Percentiles rank a stretch among this genome's conserved stretches.
Conservation (phyloP, 768 basidiomycete species). For the Mycena vitilis region DNA sequence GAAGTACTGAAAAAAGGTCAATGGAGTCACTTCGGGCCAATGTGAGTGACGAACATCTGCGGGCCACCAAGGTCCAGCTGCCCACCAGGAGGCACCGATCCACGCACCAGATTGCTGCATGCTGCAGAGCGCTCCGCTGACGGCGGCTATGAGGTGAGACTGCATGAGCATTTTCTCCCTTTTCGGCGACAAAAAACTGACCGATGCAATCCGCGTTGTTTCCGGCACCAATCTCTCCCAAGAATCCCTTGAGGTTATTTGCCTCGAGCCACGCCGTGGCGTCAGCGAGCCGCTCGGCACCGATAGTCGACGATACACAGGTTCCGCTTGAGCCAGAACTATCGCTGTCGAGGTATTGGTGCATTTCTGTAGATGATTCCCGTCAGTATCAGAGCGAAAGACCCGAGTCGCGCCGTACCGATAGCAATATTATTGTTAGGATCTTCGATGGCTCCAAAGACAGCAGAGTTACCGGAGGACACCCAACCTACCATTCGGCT, state of each 20-base stretch:
- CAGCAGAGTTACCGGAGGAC: conserved; percentile 66
- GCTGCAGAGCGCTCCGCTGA: conserved; percentile 66
- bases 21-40: neutral
- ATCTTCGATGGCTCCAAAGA: conserved; percentile 64
- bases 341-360: conserved; percentile 77
- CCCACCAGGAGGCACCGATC: conserved; percentile 69
- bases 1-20: conserved; percentile 57
- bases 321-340: conserved; percentile 64
- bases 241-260: conserved; percentile 71
- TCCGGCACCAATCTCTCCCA: conserved; percentile 72
- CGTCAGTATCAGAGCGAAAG: conserved; percentile 8
- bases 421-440: conserved; percentile 73
- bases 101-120: conserved; percentile 71
- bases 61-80: conserved; percentile 71
- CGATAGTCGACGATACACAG: conserved; percentile 72
- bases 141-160: conserved; percentile 50
- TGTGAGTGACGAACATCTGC: conserved; percentile 53
- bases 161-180: conserved; percentile 22
- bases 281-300: conserved; percentile 63
- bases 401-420: conserved; percentile 45
- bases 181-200: neutral
- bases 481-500: conserved; percentile 55
- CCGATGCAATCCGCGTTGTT: conserved; percentile 46
- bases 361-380: conserved; percentile 60
- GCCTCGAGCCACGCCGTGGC: conserved; percentile 71